Evolutionary conservation across 495 filamentous ascomycete genomes (phyloP), one percentile per base, ranked within the genome.

Genomic region (Halenospora varia): DNA sequence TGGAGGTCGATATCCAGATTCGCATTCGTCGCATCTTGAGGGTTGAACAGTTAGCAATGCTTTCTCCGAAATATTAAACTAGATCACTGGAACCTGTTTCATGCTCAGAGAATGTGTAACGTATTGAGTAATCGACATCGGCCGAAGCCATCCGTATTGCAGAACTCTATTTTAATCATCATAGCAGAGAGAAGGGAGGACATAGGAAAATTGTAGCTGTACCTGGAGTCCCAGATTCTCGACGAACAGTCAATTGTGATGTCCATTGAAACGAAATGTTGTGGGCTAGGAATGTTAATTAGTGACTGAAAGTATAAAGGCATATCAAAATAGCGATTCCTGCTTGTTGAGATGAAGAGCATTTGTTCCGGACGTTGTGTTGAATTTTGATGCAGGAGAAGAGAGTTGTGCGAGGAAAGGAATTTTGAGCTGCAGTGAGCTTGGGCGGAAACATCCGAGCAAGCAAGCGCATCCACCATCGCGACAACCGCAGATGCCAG

Each of bases 91-190:
- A 25, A 19, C 53, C 13, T 25, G 42, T 18, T 41, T 13, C 54
- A 42, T 57, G 51, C 53, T 62, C 61, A 57, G 62, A 64, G 62
- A 61, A 60, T 63, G 67, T 71, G 71, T 68, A 72, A 66, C 62
- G 48, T 59, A 57, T 57, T 56, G 51, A 70, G 56, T 56, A 63
- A 40, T 65, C 62, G 40, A 48, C 62, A 59, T 55, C 35, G 47
- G 35, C 57, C 47, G 25, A 39, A 51, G 55, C 39, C 53, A 75
- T 81, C 61, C 75, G 77, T 68, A 78, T 81, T 81, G 78, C 78
- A 81, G 78, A 81, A 79, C 76, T 76, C 74, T 59, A 65, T 62
- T 68, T 65, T 73, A 68, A 15, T 77, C 73, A 77, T 77, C 77
- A 78, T 71, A 18, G 42, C 56, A 41, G 11, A 40, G 50, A 24